Evolutionary conservation across 768 basidiomycete species (phyloP).

Genomic region (Phanerochaete sordida): DNA sequence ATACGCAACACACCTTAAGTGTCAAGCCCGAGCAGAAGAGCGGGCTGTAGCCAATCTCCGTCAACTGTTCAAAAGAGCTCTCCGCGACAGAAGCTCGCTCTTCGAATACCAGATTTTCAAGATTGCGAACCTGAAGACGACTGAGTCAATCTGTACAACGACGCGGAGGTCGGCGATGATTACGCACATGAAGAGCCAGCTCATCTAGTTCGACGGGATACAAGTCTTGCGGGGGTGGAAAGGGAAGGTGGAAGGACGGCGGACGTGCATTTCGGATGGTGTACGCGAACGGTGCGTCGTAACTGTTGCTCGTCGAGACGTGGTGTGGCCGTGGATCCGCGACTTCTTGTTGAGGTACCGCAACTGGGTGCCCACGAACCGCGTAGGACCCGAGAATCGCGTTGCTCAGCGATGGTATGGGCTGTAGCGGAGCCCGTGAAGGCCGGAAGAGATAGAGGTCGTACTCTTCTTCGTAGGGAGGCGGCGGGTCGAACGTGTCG

Average conservation of each 20-base stretch:
- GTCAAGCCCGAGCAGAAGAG: not conserved
- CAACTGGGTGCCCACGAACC: not conserved
- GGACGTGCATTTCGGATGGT: not conserved
- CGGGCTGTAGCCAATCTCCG: not conserved
- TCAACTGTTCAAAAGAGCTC: not conserved
- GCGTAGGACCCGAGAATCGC: not conserved
- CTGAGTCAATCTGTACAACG: not conserved
- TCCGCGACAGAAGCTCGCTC: not conserved
- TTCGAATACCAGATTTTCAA: not conserved
- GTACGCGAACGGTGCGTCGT: not conserved
- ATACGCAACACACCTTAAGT: not conserved
- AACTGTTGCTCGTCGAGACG: not conserved
- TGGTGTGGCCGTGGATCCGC: not conserved
- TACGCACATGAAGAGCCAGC: not conserved
- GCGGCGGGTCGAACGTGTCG: not conserved
- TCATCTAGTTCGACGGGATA: not conserved
- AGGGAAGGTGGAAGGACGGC: not conserved
- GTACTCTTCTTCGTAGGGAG: conserved; percentile 1
- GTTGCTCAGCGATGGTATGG: not conserved
- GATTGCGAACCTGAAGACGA: not conserved
- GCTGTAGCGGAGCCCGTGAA: not conserved
- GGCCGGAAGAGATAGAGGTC: not conserved
- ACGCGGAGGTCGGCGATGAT: too few relatives aligned
- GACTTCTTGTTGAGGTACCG: not conserved
- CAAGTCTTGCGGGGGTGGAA: not conserved